Evolutionary conservation across 495 filamentous ascomycete species (phyloP).

Genomic region (Xylaria nigripes): DNA sequence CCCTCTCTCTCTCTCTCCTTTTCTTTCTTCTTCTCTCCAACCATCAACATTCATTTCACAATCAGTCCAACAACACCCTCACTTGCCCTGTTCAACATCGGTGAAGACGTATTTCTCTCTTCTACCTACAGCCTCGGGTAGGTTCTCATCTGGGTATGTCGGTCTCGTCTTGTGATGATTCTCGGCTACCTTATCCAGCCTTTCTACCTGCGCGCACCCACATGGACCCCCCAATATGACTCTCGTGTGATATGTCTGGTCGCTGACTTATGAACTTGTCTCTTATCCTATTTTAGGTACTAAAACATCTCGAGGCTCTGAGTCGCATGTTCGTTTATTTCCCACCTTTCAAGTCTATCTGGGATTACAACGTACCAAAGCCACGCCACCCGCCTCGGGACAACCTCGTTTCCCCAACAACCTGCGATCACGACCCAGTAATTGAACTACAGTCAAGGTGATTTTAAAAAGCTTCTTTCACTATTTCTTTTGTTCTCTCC

Average conservation of each 20-base stretch:
- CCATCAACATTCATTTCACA: background rate
- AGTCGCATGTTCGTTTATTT: constrained; percentile 4
- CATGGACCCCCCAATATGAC: background rate
- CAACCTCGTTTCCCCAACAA: background rate
- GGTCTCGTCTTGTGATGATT: background rate
- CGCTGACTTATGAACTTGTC: background rate
- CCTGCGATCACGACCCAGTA: background rate
- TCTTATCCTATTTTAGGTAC: background rate
- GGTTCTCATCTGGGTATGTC: background rate
- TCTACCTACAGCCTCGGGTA: background rate
- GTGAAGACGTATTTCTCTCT: background rate
- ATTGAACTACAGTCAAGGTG: background rate
- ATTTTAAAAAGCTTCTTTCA: background rate
- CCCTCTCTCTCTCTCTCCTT: background rate
- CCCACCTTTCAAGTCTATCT: background rate
- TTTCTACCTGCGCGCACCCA: background rate
- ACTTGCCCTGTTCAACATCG: background rate
- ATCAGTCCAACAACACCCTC: background rate
- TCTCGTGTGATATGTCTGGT: background rate
- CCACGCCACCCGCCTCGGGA: background rate
- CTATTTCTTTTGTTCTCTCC: background rate
- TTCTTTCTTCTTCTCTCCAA: background rate
- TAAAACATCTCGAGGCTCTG: background rate
- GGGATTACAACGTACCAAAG: background rate
- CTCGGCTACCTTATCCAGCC: background rate